These are phyloP conservation scores for Plasmopara viticola DNA, from an alignment of 352 stramenopile genomes.

Conservation along the genomic window DNA sequence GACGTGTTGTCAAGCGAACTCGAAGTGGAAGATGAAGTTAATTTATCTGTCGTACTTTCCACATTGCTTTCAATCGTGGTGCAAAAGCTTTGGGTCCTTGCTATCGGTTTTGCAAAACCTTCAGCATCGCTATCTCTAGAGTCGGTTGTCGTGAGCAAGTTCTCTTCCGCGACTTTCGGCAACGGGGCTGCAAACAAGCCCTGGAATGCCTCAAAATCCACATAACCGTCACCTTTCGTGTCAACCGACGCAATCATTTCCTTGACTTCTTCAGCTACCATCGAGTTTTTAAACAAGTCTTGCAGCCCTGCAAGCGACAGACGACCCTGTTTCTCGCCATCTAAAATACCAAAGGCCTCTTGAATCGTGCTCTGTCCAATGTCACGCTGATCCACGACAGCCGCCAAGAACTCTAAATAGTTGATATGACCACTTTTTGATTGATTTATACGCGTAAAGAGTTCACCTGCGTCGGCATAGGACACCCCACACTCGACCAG, in stretches of 20 bases:
- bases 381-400: constrained; percentile 87
- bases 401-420: constrained; percentile 95
- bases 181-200: constrained; percentile 47
- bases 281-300: constrained; percentile 85
- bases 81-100: constrained; percentile 17
- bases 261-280: constrained; percentile 81
- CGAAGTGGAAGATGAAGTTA: constrained; percentile 12
- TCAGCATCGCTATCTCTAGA: constrained; percentile 12
- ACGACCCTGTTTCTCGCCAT: constrained; percentile 86
- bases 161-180: constrained; percentile 35
- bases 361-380: constrained; percentile 89
- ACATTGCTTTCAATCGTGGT: constrained; percentile 15
- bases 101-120: constrained; percentile 19
- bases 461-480: constrained; percentile 66
- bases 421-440: constrained; percentile 84
- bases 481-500: constrained; percentile 85
- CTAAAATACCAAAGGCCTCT: constrained; percentile 86
- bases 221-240: constrained; percentile 64
- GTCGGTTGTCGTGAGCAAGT: constrained; percentile 8
- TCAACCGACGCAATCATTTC: constrained; percentile 88
- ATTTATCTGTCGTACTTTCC: constrained; percentile 16
- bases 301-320: constrained; percentile 88
- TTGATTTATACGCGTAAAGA: constrained; percentile 75
- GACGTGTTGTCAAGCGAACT: constrained; percentile 9
- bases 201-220: constrained; percentile 90